phyloP scores from a whole-genome alignment of 1,284 basidiomycete genomes.

The Fomitopsis schrenkii region DNA sequence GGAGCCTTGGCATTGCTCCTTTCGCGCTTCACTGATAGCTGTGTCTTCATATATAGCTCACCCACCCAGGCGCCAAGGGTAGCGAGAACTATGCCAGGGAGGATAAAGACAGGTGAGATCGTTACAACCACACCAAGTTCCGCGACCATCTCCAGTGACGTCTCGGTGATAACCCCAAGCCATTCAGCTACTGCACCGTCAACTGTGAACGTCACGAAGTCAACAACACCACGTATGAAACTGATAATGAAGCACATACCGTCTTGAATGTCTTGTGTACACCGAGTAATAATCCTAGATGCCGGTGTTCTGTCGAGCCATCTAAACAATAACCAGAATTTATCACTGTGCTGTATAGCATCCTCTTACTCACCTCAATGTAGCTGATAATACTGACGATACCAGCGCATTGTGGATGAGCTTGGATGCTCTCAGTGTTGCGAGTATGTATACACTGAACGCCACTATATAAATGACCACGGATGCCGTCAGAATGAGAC shows the following conservation, averaged over 20 bases:
- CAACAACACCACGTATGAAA: no score
- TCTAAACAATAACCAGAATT: slow-evolving; percentile 19
- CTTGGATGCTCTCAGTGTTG: no score
- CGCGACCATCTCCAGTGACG: slow-evolving; percentile 30
- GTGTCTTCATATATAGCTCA: slow-evolving; percentile 62
- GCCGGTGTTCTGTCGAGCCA: slow-evolving; percentile 58
- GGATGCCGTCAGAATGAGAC: not conserved
- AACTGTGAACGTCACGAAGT: slow-evolving; percentile 16
- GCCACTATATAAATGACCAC: not conserved
- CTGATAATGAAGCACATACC: no score
- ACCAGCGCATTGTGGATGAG: not conserved
- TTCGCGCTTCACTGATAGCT: slow-evolving; percentile 72
- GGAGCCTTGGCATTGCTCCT: slow-evolving; percentile 68
- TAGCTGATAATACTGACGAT: not conserved
- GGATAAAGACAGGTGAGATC: slow-evolving; percentile 39
- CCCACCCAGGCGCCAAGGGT: slow-evolving; percentile 43
- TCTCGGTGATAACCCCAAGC: slow-evolving; percentile 25
- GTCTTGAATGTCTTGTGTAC: slow-evolving; percentile 53
- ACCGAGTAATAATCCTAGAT: slow-evolving; percentile 54
- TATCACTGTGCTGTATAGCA: no score
- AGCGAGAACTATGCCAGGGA: slow-evolving; percentile 38
- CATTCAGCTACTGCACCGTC: slow-evolving; percentile 26
- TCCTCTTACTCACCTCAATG: slow-evolving; percentile 10
- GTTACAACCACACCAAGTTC: slow-evolving; percentile 39
- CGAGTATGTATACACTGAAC: no score